phyloP scores from a whole-genome alignment of 345 rosid species.

The Acer saccharum region DNA sequence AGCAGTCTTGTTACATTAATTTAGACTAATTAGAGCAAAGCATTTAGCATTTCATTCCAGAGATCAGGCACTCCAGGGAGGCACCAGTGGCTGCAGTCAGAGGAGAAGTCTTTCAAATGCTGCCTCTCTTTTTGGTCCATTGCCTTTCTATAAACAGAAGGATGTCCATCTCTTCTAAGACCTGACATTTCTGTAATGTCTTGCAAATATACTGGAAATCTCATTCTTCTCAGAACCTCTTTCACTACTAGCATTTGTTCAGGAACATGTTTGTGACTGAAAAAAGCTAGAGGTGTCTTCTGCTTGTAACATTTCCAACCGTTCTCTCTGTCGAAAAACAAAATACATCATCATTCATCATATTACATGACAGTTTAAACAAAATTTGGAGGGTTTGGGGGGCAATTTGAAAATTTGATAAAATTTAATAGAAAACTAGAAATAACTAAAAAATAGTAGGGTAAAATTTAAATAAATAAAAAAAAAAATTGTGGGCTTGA shows the following conservation, averaged over 20 bases:
- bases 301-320: slow-evolving; percentile 92
- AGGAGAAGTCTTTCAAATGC: slow-evolving; percentile 41
- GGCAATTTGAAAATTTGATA: too few species aligned
- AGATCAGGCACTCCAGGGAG: slow-evolving; percentile 94
- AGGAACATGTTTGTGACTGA: slow-evolving; percentile 68
- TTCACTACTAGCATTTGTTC: slow-evolving; percentile 62
- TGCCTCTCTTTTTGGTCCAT: slow-evolving; percentile 55
- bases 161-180: slow-evolving; percentile 84
- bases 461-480: too few species aligned
- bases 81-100: slow-evolving; percentile 98
- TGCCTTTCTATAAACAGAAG: slow-evolving; percentile 74
- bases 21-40: slow-evolving; percentile 36
- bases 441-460: too few species aligned
- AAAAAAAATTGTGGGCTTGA: too few species aligned
- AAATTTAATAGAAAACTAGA: too few species aligned
- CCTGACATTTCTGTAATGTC: slow-evolving; percentile 85
- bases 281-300: slow-evolving; percentile 57
- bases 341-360: too few species aligned
- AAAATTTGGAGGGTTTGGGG: too few species aligned
- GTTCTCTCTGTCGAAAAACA: slow-evolving; percentile 52
- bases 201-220: slow-evolving; percentile 73
- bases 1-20: too few species aligned
- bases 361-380: too few species aligned
- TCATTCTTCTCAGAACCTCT: slow-evolving; percentile 67
- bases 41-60: slow-evolving; percentile 91